Evolutionary conservation across 1,284 basidiomycete genomes (phyloP), one percentile per base, ranked within the genome.

Genomic region (Cryptococcus sp.): DNA sequence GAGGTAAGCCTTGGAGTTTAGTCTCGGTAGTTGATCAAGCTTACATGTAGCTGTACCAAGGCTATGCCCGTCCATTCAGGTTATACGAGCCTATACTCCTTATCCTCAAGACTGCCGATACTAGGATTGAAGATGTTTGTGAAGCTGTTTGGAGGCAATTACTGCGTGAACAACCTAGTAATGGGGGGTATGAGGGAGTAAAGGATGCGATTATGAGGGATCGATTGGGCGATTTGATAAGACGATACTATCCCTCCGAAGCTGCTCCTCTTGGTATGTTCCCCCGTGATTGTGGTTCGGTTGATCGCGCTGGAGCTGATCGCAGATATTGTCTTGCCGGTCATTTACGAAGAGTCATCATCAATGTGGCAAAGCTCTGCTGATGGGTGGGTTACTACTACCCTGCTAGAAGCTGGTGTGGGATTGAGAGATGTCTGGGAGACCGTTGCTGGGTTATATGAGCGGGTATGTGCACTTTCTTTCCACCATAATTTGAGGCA

Each of bases 81-180:
- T 78, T 98, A 31, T 83, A 87, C 11, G 81, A 86, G 46, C 83
- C 91, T 68, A 91, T 94, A 71, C 80, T 99, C 19, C 80, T 97
- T 34, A 92, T 97, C 68, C 81, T 98, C 53, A 88, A 96, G 67
- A 87, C 94, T 4, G 91, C 96, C 7, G 91, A 94, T 69, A 89
- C 93, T 68, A 84, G 86, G 16, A 91, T 98, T 64, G 84, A 88
- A 53, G 82, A 80, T 48, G 77, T 96, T 25, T 85, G 91, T 7
- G 80, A 82, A 45, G 84, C 86, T 2, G 91, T 93, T 25, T 98
- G 94, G 96, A 84, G 85, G 58, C 83, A 83, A 59, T 84, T 98
- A 56, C 82, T 98, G 54, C 37, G 46, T 19, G 83, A 86, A 45
- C 83, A 85, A 61, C 83, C 90, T 85, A 68, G 58, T 82, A 75